A percentile compares a stretch with the other conserved stretches of the same genome.
These are phyloP conservation scores for Trichoderma hamatum DNA, from an alignment of 2,329 filamentous ascomycete genomes.

Conservation along the genomic window DNA sequence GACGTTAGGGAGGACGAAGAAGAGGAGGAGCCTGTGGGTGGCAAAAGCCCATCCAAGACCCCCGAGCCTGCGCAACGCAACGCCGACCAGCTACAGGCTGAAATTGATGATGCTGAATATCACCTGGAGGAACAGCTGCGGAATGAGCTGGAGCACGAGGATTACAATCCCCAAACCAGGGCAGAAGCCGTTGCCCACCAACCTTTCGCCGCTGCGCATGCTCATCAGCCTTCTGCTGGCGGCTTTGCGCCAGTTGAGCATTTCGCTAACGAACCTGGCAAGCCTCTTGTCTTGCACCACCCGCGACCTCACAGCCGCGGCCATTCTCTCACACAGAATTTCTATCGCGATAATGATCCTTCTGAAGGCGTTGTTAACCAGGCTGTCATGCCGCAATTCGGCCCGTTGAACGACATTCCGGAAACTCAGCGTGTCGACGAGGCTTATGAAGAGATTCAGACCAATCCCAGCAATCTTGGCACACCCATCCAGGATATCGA, in stretches of 20 bases:
- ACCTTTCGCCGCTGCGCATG: conserved; percentile 41
- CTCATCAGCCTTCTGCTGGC: conserved; percentile 51
- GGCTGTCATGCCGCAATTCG: conserved; percentile 45
- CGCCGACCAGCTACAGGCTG: conserved; percentile 76
- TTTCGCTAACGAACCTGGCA: conserved; percentile 57
- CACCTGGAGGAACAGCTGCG: conserved; percentile 80
- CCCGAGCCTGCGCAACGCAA: conserved; percentile 53
- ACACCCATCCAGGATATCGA: conserved; percentile 60
- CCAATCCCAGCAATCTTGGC: conserved; percentile 72
- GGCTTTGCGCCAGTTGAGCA: conserved; percentile 54
- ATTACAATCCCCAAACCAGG: conserved; percentile 67
- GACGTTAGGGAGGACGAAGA: conserved; percentile 76
- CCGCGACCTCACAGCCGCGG: conserved; percentile 74
- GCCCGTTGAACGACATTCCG: conserved; percentile 46
- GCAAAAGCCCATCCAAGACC: conserved; percentile 58
- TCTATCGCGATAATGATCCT: conserved; percentile 61
- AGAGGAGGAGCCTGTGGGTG: conserved; percentile 60
- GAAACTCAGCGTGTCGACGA: conserved; percentile 53
- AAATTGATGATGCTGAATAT: conserved; percentile 84
- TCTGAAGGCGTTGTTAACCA: conserved; percentile 43
- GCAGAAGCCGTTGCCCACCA: conserved; percentile 35
- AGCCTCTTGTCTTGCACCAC: conserved; percentile 66
- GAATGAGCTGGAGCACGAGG: conserved; percentile 76
- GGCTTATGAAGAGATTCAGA: conserved; percentile 70
- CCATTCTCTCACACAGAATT: conserved; percentile 70